Evolutionary conservation across 2,329 filamentous ascomycete species (phyloP), one percentile per base, ranked within the genome.

Genomic region (Penicillium sp.): DNA sequence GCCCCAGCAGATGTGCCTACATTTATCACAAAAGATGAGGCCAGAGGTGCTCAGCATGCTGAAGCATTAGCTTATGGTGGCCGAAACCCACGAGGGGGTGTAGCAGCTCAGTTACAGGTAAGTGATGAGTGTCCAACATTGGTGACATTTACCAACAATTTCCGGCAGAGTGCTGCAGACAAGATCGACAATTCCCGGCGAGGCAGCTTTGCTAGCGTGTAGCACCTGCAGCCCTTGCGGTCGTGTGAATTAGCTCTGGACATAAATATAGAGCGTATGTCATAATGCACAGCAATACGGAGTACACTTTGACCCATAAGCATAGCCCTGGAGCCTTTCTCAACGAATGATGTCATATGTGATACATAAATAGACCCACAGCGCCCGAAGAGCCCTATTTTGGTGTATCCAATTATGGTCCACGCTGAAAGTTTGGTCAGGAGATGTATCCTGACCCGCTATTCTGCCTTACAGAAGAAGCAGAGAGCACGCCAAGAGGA

Each of bases 21-120:
- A 4, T 72, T 61, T 50, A 62, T 72, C 22, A 71, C 68, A 9
- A 72, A 72, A 47, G 65, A 70, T 2, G 69, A 72, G 50, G 64
- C 69, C 0, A 62, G 66, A 4, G 64, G 70, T 22, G 68, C 68
- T 11, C 70, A 73, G 50, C 62, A 62, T 13, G 57, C 59, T 3
- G 63, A 67, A 40, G 59, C 67, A 11, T 48, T 48, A 42, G 50
- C 66, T 14, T 70, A 69, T 48, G 70, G 68, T 13, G 69, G 68
- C 3, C 67, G 66, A 51, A 67, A 68, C 27, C 62, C 69, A 2
- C 61, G 59, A 39, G 64, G 63, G n/a, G 64, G 69, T 16, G 66
- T 66, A 56, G 69, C 68, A 44, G 67, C 68, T 11, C 61, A 69
- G 49, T 67, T 72, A 67, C 69, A 72, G 62, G 68, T 68, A 49